A percentile compares a stretch with the other conserved stretches of the same genome.
phyloP scores from a whole-genome alignment of 495 filamentous ascomycete genomes.

The Annulohypoxylon maeteangense region DNA sequence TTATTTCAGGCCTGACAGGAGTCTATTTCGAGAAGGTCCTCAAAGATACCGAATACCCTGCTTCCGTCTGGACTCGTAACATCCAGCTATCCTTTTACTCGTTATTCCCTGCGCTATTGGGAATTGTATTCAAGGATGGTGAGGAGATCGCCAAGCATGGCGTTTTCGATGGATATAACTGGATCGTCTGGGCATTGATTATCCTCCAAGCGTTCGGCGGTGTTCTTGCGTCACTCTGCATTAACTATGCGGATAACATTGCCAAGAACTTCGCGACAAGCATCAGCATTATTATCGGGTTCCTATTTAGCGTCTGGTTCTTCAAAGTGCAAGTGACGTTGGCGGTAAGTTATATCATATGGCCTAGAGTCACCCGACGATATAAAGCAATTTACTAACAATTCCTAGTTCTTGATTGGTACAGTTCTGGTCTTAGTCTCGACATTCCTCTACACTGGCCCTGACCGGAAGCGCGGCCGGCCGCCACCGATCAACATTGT shows the following conservation, averaged over 20 bases:
- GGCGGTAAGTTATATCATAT: constrained; percentile 65
- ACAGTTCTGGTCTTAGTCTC: constrained; percentile 79
- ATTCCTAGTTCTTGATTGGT: constrained; percentile 78
- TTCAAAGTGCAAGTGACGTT: constrained; percentile 80
- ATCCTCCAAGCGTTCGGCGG: constrained; percentile 84
- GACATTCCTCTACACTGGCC: constrained; percentile 83
- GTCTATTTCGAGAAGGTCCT: constrained; percentile 96
- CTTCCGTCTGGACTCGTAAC: constrained; percentile 91
- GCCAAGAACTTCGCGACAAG: constrained; percentile 92
- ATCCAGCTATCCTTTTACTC: constrained; percentile 94
- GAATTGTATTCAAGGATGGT: constrained; percentile 87
- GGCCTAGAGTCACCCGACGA: not conserved
- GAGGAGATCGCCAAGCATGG: constrained; percentile 82
- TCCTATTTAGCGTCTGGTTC: constrained; percentile 82
- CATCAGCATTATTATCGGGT: constrained; percentile 86
- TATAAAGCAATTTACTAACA: constrained; percentile 20
- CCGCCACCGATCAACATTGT: constrained; percentile 81
- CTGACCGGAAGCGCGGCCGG: constrained; percentile 63
- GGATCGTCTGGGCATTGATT: constrained; percentile 88
- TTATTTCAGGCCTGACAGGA: constrained; percentile 83
- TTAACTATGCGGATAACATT: constrained; percentile 88
- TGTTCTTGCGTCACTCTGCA: constrained; percentile 81
- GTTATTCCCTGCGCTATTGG: constrained; percentile 85
- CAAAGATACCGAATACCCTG: constrained; percentile 76
- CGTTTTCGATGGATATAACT: constrained; percentile 94